Conservation (phyloP, 1,284 basidiomycete species). For the Afroboletus lepidellus region DNA sequence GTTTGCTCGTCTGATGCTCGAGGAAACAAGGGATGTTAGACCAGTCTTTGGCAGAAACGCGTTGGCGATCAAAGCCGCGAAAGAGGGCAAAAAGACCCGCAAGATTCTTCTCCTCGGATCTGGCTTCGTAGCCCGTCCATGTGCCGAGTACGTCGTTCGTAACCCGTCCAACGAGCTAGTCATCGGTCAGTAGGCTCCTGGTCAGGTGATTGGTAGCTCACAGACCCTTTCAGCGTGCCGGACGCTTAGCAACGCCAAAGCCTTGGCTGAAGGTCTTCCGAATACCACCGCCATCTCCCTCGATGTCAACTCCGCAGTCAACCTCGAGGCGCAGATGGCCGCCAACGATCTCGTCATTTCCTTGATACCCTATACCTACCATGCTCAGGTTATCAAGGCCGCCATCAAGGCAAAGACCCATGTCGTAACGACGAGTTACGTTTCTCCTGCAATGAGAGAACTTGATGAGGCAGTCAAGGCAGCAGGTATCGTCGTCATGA, state of each 20-base stretch:
- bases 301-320: conserved; percentile 75
- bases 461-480: conserved; percentile 83
- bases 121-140: conserved; percentile 93
- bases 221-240: conserved; percentile 65
- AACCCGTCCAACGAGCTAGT: conserved; percentile 84
- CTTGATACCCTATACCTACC: conserved; percentile 94
- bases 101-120: conserved; percentile 93
- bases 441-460: conserved; percentile 87
- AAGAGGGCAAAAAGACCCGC: conserved; percentile 23
- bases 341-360: conserved; percentile 94
- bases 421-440: conserved; percentile 96
- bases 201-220: conserved; percentile 7
- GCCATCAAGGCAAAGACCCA: conserved; percentile 94
- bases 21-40: conserved; percentile 68
- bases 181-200: conserved; percentile 52
- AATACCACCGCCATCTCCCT: conserved; percentile 76
- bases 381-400: conserved; percentile 89
- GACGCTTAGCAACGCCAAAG: conserved; percentile 73
- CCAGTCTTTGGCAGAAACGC: conserved; percentile 65
- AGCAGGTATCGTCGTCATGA: conserved; percentile 94
- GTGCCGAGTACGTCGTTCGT: conserved; percentile 90
- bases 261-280: conserved; percentile 68
- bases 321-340: conserved; percentile 80
- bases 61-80: conserved; percentile 27
- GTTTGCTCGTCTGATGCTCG: conserved; percentile 77